Percentiles rank a stretch among this genome's conserved stretches.
These are phyloP conservation scores for Rhizoctonia solani DNA, from an alignment of 1,284 basidiomycete species.

Conservation along the genomic window DNA sequence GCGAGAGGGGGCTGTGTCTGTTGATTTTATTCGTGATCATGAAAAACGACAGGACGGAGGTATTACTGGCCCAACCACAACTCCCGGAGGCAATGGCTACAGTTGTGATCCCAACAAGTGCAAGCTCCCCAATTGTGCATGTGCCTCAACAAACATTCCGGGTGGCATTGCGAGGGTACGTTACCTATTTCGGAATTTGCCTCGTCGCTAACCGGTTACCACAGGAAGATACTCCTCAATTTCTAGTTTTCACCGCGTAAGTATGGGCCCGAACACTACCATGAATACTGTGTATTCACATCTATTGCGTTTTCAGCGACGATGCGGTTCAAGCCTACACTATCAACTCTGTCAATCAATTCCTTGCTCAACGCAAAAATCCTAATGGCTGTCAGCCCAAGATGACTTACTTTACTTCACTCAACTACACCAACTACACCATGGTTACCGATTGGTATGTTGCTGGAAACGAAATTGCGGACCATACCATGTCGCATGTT, in stretches of 20 bases:
- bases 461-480: conserved; percentile 84
- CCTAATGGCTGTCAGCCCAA: conserved; percentile 79
- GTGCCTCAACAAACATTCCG: conserved; percentile 71
- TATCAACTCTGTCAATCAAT: conserved; percentile 70
- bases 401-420: conserved; percentile 75
- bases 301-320: conserved; percentile 39
- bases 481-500: conserved; percentile 87
- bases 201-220: conserved; percentile 32
- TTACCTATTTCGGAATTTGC: background rate
- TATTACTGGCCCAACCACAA: conserved; percentile 55
- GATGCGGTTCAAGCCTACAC: conserved; percentile 74
- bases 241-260: conserved; percentile 67
- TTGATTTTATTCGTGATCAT: conserved; percentile 19
- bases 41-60: conserved; percentile 34
- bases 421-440: conserved; percentile 78
- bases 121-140: conserved; percentile 69
- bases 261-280: background rate
- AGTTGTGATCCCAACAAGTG: conserved; percentile 68
- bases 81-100: conserved; percentile 61
- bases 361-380: conserved; percentile 76
- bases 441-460: conserved; percentile 85
- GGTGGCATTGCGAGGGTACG: conserved; percentile 67
- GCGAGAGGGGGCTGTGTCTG: conserved; percentile 43
- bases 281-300: conserved; percentile 34
- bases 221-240: conserved; percentile 67